A percentile compares a stretch with the other conserved stretches of the same genome.
These are phyloP conservation scores for Apocynum venetum DNA, from an alignment of 257 asterid species.

Conservation along the genomic window DNA sequence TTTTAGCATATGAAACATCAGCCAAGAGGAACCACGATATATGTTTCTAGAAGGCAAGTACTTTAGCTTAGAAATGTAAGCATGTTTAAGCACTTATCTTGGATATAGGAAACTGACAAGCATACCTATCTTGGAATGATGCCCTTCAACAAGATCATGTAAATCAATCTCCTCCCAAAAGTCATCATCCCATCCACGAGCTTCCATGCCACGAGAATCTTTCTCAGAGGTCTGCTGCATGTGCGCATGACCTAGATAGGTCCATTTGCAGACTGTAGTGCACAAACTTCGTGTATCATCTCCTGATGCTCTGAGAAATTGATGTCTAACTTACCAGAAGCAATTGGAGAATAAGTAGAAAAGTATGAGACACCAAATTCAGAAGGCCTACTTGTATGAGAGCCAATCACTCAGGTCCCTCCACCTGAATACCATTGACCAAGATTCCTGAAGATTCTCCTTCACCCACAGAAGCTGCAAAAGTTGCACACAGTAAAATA, in stretches of 20 bases:
- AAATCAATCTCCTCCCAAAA: constrained; percentile 97
- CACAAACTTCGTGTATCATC: constrained; percentile 97
- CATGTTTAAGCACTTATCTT: constrained; percentile 10
- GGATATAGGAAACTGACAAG: constrained; percentile 15
- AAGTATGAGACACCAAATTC: background rate
- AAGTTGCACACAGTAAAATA: constrained; percentile 15
- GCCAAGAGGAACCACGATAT: background rate
- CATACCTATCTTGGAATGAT: constrained; percentile 93
- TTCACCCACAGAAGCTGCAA: constrained; percentile 95
- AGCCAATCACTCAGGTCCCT: constrained; percentile 99
- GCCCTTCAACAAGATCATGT: constrained; percentile 89
- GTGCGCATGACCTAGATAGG: constrained; percentile 97
- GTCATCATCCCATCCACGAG: constrained; percentile 98
- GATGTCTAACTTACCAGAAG: constrained; percentile 8
- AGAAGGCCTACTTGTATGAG: constrained; percentile 63
- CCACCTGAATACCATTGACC: constrained; percentile 95
- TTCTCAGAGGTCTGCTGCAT: constrained; percentile 73
- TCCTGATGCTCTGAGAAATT: constrained; percentile 79
- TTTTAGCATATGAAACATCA: constrained; percentile 1
- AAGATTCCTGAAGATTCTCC: constrained; percentile 83
- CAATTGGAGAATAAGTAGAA: background rate
- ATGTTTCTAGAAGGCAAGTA: background rate
- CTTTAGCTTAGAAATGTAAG: background rate
- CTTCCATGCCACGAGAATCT: constrained; percentile 79
- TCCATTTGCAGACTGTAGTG: constrained; percentile 99